Evolutionary conservation across 1,284 basidiomycete genomes (phyloP), one percentile per base, ranked within the genome.

Genomic region (Trametes pubescens): DNA sequence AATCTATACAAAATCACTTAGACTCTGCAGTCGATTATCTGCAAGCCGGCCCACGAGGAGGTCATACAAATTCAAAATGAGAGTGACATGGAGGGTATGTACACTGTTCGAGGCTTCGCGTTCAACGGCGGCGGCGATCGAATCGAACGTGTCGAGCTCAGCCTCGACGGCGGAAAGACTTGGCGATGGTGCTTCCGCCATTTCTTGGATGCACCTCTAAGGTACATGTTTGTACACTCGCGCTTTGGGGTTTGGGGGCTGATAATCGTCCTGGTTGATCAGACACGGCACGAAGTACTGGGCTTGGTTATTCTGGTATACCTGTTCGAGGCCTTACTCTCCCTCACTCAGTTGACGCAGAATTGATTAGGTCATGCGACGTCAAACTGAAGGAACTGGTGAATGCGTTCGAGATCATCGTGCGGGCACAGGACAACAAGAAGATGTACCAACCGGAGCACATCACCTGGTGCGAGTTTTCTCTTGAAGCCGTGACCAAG

Each of bases 301-400:
- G 72, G 64, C 71, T 6, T 73, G 72, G 72, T 58, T 73, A 2
- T 73, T 71, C 58, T 73, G 71, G 71, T 72, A 46, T 9, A 59
- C 22, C 5, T 34, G 22, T 21, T 26, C 4, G 4, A 4, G 26
- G 14, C 22, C 9, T 24, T 7, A 16, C 29, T 14, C 2, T 24
- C 6, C 14, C 40, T 9, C n/a, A 6, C 21, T 18, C 21, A n/a
- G 34, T 24, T 24, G 32, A 46, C 51, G 43, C 18, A 37, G 14
- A 5, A 8, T 47, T 7, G 14, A n/a, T 4, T 34, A 71, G 72
- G 72, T 69, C 67, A 2, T 73, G 72, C 48, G 72, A 73, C 14
- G 61, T 72, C 2, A 53, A 60, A 21, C 14, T 72, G 16, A 37
- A 51, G 4, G 71, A 72, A 21, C 55, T 72, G 2, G 57, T 61